Conservation (phyloP, 441 rosid genomes). For the Hura crepitans region DNA sequence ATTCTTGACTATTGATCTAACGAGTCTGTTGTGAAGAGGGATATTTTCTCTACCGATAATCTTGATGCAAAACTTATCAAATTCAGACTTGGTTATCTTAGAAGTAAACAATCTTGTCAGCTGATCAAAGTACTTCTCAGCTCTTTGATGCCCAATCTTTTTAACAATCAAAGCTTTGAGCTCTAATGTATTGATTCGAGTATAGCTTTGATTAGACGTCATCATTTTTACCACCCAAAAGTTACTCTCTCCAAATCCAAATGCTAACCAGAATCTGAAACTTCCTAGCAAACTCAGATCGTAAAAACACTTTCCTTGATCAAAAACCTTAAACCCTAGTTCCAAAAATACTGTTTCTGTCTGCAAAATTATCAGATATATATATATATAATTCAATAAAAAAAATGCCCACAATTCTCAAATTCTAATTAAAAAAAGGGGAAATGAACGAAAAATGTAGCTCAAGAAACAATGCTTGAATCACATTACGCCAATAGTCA, state of each 20-base stretch:
- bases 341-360: constrained; percentile 24
- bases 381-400: constrained; percentile 23
- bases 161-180: constrained; percentile 45
- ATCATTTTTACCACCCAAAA: constrained; percentile 27
- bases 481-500: neutral
- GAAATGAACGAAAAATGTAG: constrained; percentile 21
- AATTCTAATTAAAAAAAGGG: neutral
- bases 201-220: constrained; percentile 32
- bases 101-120: constrained; percentile 55
- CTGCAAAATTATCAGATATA: constrained; percentile 31
- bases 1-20: constrained; percentile 64
- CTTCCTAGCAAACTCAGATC: constrained; percentile 21
- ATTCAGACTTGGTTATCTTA: constrained; percentile 55
- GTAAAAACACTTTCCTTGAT: constrained; percentile 10
- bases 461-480: constrained; percentile 15
- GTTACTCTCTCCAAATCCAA: constrained; percentile 19
- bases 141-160: constrained; percentile 68
- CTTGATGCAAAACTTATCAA: constrained; percentile 54
- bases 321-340: constrained; percentile 37
- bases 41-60: constrained; percentile 63
- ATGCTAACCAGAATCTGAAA: constrained; percentile 25
- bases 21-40: constrained; percentile 61
- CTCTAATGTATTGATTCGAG: constrained; percentile 51
- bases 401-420: neutral
- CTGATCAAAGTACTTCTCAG: constrained; percentile 62